phyloP scores from a whole-genome alignment of 2,329 filamentous ascomycete genomes.

The Byssothecium circinans region DNA sequence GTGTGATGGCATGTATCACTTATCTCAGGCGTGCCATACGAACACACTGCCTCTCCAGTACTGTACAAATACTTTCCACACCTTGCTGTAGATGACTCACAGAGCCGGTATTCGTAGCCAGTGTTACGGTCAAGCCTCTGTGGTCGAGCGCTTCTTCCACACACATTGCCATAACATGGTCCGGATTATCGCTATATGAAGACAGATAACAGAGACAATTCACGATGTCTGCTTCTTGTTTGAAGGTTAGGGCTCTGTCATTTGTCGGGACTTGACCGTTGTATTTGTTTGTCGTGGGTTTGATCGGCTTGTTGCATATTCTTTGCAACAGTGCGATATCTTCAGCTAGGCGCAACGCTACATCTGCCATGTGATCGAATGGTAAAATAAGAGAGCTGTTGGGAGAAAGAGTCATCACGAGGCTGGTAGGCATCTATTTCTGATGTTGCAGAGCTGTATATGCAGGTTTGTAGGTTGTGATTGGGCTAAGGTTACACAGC shows the following conservation, averaged over 20 bases:
- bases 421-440: too few species aligned
- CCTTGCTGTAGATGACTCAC: constrained; percentile 2
- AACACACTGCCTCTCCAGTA: constrained; percentile 7
- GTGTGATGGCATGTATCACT: background rate
- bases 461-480: too few species aligned
- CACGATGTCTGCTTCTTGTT: constrained; percentile 11
- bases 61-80: constrained; percentile 1
- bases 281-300: constrained; percentile 2
- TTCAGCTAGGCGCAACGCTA: constrained; percentile 10
- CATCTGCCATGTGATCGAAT: constrained; percentile 6
- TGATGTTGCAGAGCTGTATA: too few species aligned
- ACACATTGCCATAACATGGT: constrained; percentile 11
- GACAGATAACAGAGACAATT: constrained; percentile 11
- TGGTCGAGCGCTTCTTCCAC: constrained; percentile 11
- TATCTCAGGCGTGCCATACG: constrained; percentile 2
- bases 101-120: constrained; percentile 8
- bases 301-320: constrained; percentile 5
- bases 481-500: too few species aligned
- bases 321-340: constrained; percentile 11
- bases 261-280: background rate
- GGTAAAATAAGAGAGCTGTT: too few species aligned
- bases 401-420: too few species aligned
- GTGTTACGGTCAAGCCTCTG: constrained; percentile 5
- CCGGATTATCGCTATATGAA: constrained; percentile 12
- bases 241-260: constrained; percentile 4